phyloP scores from a whole-genome alignment of 495 filamentous ascomycete genomes.

The Tuber magnatum region DNA sequence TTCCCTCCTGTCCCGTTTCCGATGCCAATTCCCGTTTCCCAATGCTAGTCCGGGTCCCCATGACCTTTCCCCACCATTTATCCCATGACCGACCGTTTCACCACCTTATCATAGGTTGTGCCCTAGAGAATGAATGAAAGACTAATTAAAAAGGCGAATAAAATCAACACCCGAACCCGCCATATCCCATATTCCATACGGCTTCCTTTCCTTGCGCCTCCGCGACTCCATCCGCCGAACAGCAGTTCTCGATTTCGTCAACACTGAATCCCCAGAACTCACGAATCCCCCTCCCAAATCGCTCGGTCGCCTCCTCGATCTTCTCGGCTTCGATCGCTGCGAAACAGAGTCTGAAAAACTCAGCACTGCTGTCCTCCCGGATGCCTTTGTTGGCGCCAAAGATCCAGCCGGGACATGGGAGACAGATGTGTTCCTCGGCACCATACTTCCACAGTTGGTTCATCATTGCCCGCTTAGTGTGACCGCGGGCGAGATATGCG shows the following conservation, averaged over 20 bases:
- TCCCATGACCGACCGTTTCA: background rate
- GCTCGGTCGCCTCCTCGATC: slow-evolving; percentile 51
- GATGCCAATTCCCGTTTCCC: background rate
- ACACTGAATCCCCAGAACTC: slow-evolving; percentile 66
- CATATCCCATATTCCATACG: background rate
- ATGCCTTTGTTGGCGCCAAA: slow-evolving; percentile 61
- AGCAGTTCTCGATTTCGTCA: slow-evolving; percentile 56
- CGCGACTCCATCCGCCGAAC: slow-evolving; percentile 23
- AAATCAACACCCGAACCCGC: slow-evolving; percentile 6
- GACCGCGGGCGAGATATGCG: slow-evolving; percentile 41
- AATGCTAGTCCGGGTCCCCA: background rate
- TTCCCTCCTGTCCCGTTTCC: background rate
- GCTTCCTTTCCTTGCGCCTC: slow-evolving; percentile 6
- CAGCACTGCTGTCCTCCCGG: slow-evolving; percentile 50
- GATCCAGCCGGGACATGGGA: slow-evolving; percentile 61
- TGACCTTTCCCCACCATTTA: background rate
- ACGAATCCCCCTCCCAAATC: slow-evolving; percentile 61
- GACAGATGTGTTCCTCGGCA: slow-evolving; percentile 58
- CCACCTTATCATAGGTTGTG: background rate
- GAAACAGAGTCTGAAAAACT: slow-evolving; percentile 74
- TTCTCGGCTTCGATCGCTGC: slow-evolving; percentile 68
- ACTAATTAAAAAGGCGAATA: background rate
- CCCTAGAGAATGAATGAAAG: background rate
- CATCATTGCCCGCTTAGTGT: slow-evolving; percentile 43
- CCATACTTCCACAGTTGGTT: slow-evolving; percentile 64